Evolutionary conservation across 257 asterid genomes (phyloP).

Genomic region (Verbena officinalis): DNA sequence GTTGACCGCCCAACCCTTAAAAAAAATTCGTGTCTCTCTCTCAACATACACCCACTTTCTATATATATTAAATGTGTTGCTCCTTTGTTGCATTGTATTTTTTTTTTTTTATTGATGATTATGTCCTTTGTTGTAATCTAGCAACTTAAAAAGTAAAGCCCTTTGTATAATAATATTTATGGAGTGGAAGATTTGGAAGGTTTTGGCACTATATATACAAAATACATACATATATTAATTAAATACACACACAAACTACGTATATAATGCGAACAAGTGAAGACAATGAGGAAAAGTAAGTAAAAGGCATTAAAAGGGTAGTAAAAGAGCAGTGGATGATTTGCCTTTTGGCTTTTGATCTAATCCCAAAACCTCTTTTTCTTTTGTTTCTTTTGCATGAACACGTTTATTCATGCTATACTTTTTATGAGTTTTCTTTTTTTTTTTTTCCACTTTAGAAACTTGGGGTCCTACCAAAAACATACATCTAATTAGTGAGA

Average conservation of each 20-base stretch:
- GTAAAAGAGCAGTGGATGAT: conserved; percentile 18
- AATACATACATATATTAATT: no score
- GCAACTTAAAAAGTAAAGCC: not conserved
- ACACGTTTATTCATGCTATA: conserved; percentile 21
- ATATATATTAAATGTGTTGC: no score
- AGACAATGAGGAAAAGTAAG: conserved; percentile 23
- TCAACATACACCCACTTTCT: not conserved
- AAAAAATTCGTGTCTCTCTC: not conserved
- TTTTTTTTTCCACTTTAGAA: no score
- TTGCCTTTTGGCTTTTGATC: conserved; percentile 29
- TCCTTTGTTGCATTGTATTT: not conserved
- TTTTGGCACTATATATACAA: conserved; percentile 20
- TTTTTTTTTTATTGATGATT: no score
- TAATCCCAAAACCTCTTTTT: conserved; percentile 31
- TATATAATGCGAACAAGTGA: conserved; percentile 16
- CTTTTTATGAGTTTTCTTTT: conserved; percentile 6
- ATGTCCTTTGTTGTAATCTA: conserved; percentile 24
- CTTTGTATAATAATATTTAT: conserved; percentile 13
- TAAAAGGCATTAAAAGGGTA: conserved; percentile 1
- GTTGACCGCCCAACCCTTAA: conserved; percentile 26
- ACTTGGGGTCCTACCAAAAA: no score
- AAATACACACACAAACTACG: not conserved
- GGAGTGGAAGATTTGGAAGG: conserved; percentile 42
- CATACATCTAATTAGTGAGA: no score
- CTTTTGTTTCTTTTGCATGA: conserved; percentile 30